phyloP scores from a whole-genome alignment of 306 rosid species.

The Quercus wislizeni region DNA sequence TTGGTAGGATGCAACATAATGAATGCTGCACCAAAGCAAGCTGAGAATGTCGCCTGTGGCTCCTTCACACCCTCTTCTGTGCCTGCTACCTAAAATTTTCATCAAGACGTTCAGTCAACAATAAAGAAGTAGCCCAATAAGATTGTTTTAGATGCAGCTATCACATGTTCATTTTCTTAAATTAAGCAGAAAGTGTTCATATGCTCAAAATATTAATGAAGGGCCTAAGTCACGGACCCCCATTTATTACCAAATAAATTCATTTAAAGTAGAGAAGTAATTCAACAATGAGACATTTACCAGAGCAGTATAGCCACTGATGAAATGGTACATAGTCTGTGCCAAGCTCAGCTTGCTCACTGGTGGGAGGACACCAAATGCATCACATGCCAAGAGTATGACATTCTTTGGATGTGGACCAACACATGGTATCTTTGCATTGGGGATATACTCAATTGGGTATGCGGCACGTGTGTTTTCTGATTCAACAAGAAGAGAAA shows the following conservation, averaged over 20 bases:
- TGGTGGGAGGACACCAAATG: slow-evolving; percentile 96
- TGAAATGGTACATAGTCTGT: slow-evolving; percentile 95
- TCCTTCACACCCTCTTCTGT: slow-evolving; percentile 92
- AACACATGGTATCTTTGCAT: slow-evolving; percentile 79
- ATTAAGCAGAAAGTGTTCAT: not conserved
- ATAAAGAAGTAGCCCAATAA: not conserved
- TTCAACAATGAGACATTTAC: slow-evolving; percentile 29
- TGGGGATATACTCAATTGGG: slow-evolving; percentile 90
- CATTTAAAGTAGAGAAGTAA: not conserved
- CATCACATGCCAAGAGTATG: slow-evolving; percentile 88
- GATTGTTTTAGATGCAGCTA: not conserved
- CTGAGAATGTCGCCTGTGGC: slow-evolving; percentile 92
- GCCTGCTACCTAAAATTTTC: slow-evolving; percentile 66
- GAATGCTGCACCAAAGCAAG: slow-evolving; percentile 96
- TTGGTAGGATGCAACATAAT: slow-evolving; percentile 90
- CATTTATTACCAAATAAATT: not conserved
- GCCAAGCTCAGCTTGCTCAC: slow-evolving; percentile 83
- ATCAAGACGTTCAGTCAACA: not conserved
- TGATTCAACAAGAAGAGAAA: slow-evolving; percentile 24
- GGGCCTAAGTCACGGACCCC: not conserved
- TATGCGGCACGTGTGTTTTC: slow-evolving; percentile 92
- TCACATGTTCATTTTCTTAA: not conserved
- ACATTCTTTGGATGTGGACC: slow-evolving; percentile 91
- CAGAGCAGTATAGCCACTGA: slow-evolving; percentile 94
- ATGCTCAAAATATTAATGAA: not conserved